Evolutionary conservation across 495 filamentous ascomycete genomes (phyloP).

Genomic region (Melanomma pulvis-pyrius): DNA sequence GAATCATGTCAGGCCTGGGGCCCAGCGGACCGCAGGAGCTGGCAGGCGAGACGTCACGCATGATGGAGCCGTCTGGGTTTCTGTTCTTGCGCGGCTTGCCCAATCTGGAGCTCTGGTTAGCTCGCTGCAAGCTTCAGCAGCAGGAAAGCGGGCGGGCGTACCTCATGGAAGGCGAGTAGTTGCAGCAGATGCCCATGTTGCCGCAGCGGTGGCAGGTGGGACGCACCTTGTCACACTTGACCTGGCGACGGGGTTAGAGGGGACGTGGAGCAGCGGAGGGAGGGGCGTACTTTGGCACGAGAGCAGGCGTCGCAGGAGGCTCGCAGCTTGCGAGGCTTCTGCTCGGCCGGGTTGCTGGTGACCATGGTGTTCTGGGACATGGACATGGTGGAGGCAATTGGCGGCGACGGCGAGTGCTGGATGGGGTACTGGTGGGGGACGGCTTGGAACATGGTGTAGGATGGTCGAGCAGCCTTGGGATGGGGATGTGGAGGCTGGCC

Average conservation of each 20-base stretch:
- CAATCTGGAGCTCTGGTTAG: constrained; percentile 24
- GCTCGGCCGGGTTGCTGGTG: constrained; percentile 24
- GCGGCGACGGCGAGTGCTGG: constrained; percentile 19
- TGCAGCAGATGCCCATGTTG: constrained; percentile 40
- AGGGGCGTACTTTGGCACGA: constrained; percentile 24
- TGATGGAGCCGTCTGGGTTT: constrained; percentile 34
- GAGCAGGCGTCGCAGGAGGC: constrained; percentile 39
- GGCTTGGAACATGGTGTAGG: constrained; percentile 33
- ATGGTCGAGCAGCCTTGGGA: constrained; percentile 10
- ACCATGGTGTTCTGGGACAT: constrained; percentile 26
- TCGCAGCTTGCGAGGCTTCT: constrained; percentile 38
- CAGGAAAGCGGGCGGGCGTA: not conserved
- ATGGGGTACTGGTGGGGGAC: constrained; percentile 16
- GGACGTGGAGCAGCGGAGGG: not conserved
- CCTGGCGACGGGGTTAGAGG: not conserved
- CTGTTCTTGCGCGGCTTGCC: constrained; percentile 37
- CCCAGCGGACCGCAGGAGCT: constrained; percentile 27
- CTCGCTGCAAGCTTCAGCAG: not conserved
- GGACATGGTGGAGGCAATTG: not conserved
- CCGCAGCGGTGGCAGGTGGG: constrained; percentile 38
- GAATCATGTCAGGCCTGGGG: constrained; percentile 30
- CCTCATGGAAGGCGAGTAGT: constrained; percentile 40
- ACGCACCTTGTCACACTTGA: constrained; percentile 37
- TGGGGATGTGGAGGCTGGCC: constrained; percentile 13
- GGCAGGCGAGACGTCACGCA: constrained; percentile 35